Evolutionary conservation across 2,329 filamentous ascomycete genomes (phyloP).

Genomic region (Pseudomassariella vexata): DNA sequence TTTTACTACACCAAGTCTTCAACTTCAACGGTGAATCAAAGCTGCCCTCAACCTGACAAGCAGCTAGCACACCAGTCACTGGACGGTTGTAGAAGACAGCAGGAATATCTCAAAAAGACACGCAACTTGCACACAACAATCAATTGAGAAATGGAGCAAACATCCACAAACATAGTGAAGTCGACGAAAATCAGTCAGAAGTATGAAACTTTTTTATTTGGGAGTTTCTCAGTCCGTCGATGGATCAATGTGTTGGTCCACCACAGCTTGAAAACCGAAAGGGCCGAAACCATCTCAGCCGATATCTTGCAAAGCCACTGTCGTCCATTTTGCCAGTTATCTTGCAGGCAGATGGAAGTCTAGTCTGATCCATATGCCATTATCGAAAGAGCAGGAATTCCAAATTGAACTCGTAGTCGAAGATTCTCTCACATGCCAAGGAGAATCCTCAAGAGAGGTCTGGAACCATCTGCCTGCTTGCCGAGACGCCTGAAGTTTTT

Average conservation of each 20-base stretch:
- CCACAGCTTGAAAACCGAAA: conserved; percentile 27
- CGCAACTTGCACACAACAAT: too few relatives aligned
- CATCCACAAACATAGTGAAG: too few relatives aligned
- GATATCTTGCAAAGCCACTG: conserved; percentile 25
- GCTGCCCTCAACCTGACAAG: too few relatives aligned
- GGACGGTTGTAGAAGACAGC: too few relatives aligned
- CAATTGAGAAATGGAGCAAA: too few relatives aligned
- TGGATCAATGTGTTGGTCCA: conserved; percentile 26
- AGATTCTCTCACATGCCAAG: conserved; percentile 9
- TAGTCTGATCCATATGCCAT: conserved; percentile 24
- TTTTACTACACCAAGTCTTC: too few relatives aligned
- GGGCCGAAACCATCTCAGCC: conserved; percentile 26
- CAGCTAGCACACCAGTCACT: too few relatives aligned
- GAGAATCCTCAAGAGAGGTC: conserved; percentile 13
- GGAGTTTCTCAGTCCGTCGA: conserved; percentile 36
- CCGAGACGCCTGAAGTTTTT: conserved; percentile 22
- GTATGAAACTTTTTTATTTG: conserved; percentile 36
- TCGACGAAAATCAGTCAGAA: too few relatives aligned
- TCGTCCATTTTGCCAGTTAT: conserved; percentile 6
- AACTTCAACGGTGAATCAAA: too few relatives aligned
- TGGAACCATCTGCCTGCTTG: conserved; percentile 23
- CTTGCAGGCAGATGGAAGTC: conserved; percentile 20
- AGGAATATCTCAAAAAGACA: too few relatives aligned
- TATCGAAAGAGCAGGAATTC: conserved; percentile 18
- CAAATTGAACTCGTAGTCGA: conserved; percentile 15